These are phyloP conservation scores for Dioszegia hungarica DNA, from an alignment of 768 basidiomycete genomes.

Conservation along the genomic window DNA sequence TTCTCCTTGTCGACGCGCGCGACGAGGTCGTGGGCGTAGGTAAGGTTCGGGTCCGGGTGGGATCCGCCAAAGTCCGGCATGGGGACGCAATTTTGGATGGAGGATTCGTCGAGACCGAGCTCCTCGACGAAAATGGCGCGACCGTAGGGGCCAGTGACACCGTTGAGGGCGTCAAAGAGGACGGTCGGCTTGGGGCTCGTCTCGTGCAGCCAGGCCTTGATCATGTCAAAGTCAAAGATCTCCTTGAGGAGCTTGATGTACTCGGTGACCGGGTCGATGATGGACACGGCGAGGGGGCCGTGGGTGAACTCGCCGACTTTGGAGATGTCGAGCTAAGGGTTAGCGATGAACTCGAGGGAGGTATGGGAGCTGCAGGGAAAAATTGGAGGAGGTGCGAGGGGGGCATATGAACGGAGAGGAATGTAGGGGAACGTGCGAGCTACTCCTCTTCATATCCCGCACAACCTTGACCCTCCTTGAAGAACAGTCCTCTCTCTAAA, in stretches of 20 bases:
- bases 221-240: conserved; percentile 92
- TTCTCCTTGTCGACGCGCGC: conserved; percentile 79
- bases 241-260: conserved; percentile 75
- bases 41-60: conserved; percentile 97
- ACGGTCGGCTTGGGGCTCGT: conserved; percentile 59
- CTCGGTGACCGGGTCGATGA: conserved; percentile 91
- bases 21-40: conserved; percentile 91
- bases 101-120: conserved; percentile 71
- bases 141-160: conserved; percentile 96
- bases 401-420: no score
- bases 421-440: no score
- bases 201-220: conserved; percentile 80
- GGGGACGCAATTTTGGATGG: conserved; percentile 85
- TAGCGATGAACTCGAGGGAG: neutral
- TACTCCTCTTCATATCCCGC: no score
- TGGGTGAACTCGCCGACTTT: conserved; percentile 72
- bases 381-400: neutral
- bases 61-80: conserved; percentile 95
- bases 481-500: no score
- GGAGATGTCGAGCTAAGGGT: conserved; percentile 68
- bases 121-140: conserved; percentile 75
- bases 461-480: no score
- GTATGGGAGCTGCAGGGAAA: conserved; percentile 1
- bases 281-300: conserved; percentile 75
- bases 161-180: conserved; percentile 91